These are phyloP conservation scores for Ramichloridium luteum DNA, from an alignment of 2,329 filamentous ascomycete genomes.

Conservation along the genomic window DNA sequence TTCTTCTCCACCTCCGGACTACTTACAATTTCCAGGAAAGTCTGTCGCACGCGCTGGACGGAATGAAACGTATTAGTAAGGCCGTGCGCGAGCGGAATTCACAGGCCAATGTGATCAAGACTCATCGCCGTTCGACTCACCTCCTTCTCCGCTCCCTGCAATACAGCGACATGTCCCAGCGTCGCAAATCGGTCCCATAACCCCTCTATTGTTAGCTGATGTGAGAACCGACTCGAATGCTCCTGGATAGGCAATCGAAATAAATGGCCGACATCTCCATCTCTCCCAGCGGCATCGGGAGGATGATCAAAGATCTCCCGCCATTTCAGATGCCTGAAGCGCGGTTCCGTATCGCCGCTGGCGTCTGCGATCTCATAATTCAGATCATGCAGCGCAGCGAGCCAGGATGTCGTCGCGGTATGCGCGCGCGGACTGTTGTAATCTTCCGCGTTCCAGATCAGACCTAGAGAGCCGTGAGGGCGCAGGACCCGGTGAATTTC, in stretches of 20 bases:
- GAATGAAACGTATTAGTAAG: no score
- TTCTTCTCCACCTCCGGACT: slow-evolving; percentile 45
- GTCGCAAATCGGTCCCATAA: slow-evolving; percentile 55
- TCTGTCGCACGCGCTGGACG: slow-evolving; percentile 36
- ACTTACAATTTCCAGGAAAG: slow-evolving; percentile 44
- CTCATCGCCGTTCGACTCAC: slow-evolving; percentile 17
- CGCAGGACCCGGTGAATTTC: slow-evolving; percentile 57
- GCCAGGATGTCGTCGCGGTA: slow-evolving; percentile 48
- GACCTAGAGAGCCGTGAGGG: slow-evolving; percentile 47
- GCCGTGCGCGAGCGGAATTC: no score
- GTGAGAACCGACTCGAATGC: slow-evolving; percentile 44
- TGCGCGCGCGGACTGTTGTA: slow-evolving; percentile 51
- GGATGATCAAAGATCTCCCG: slow-evolving; percentile 50
- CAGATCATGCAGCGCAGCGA: slow-evolving; percentile 48
- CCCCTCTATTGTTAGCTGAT: slow-evolving; percentile 45
- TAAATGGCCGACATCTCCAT: no score
- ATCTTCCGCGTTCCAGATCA: slow-evolving; percentile 49
- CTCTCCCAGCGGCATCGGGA: no score
- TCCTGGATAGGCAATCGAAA: slow-evolving; percentile 53
- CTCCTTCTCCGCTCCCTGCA: slow-evolving; percentile 40
- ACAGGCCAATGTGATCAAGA: not conserved
- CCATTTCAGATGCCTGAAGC: slow-evolving; percentile 57
- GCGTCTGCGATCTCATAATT: slow-evolving; percentile 44
- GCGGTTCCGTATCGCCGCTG: slow-evolving; percentile 45
- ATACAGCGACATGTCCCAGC: slow-evolving; percentile 53